A percentile compares a stretch with the other conserved stretches of the same genome.
Conservation (phyloP, 139 green algal genomes). For the Coccomyxa sp. region DNA sequence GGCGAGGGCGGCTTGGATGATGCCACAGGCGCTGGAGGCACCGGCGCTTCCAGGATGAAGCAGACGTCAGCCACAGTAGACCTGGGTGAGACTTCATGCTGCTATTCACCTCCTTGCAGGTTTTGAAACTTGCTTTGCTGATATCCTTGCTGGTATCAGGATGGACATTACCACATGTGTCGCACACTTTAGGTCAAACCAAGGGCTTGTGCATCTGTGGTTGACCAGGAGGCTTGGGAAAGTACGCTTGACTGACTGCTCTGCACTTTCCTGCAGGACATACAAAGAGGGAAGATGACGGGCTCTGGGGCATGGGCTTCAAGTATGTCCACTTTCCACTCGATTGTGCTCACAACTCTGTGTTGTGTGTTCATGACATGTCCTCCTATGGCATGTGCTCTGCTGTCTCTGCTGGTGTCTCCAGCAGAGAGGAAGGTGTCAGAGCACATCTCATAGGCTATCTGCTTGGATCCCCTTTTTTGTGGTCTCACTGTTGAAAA, state of each 20-base stretch:
- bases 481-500: no score
- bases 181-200: no score
- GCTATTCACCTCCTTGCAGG: neutral
- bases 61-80: conserved; percentile 46
- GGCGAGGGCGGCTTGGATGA: conserved; percentile 77
- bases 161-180: neutral
- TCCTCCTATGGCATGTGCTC: no score
- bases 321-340: no score
- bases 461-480: no score
- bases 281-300: conserved; percentile 26
- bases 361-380: conserved; percentile 22
- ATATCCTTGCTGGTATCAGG: neutral
- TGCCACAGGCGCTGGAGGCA: conserved; percentile 59
- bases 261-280: conserved; percentile 6
- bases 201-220: no score
- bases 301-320: conserved; percentile 34
- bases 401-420: no score
- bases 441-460: no score
- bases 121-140: neutral
- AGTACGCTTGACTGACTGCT: neutral
- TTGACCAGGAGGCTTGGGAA: neutral
- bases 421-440: no score
- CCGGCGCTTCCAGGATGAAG: conserved; percentile 43
- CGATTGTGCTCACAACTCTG: neutral
- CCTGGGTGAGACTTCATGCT: conserved; percentile 21